Percentiles rank a stretch among this genome's conserved stretches.
These are phyloP conservation scores for Malassezia globosa DNA, from an alignment of 1,284 basidiomycete species.

Conservation along the genomic window DNA sequence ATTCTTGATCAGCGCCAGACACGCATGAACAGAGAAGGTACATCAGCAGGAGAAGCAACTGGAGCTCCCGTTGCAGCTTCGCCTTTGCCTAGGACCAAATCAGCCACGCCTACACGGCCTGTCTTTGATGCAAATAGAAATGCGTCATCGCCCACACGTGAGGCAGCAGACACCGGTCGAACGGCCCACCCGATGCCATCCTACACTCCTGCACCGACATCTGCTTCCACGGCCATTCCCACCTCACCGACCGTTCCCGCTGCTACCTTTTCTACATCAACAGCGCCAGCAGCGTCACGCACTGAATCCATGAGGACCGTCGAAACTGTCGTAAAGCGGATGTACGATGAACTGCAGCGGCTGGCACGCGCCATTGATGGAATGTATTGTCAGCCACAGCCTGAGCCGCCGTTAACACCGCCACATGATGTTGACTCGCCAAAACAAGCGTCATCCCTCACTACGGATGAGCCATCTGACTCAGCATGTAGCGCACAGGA, in stretches of 20 bases:
- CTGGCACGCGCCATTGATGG: not conserved
- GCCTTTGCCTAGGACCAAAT: too few relatives aligned
- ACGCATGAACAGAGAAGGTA: too few relatives aligned
- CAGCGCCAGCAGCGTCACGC: not conserved
- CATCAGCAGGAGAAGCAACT: too few relatives aligned
- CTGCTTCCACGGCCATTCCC: not conserved
- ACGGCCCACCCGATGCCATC: too few relatives aligned
- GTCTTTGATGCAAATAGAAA: too few relatives aligned
- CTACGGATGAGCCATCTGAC: not conserved
- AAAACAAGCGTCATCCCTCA: not conserved
- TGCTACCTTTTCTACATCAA: not conserved
- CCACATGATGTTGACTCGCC: not conserved
- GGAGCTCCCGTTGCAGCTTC: too few relatives aligned
- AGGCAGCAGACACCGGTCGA: too few relatives aligned
- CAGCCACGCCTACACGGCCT: too few relatives aligned
- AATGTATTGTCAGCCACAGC: not conserved
- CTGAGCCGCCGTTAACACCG: conserved; percentile 3
- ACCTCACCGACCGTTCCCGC: not conserved
- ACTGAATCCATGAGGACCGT: not conserved
- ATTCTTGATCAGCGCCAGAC: too few relatives aligned
- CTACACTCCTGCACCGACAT: not conserved
- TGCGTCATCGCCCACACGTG: too few relatives aligned
- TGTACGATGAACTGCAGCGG: conserved; percentile 14
- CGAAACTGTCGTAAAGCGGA: not conserved
- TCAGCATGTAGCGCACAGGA: conserved; percentile 6